These are phyloP conservation scores for Tricladium varicosporioides DNA, from an alignment of 2,329 filamentous ascomycete species.

Conservation along the genomic window DNA sequence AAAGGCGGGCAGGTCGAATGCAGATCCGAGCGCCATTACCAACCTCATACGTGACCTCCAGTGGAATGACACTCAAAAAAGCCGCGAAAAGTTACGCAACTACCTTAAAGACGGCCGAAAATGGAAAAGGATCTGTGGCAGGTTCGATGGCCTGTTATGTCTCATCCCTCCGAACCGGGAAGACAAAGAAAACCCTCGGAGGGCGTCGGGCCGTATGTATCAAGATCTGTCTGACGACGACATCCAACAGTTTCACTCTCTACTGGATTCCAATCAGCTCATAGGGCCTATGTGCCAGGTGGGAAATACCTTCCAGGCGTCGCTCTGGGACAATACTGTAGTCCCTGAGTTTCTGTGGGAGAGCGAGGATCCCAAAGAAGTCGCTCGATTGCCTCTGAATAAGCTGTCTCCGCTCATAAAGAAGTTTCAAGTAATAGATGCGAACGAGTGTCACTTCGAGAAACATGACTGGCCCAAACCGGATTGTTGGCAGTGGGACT, in stretches of 20 bases:
- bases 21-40: conserved; percentile 4
- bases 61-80: conserved; percentile 4
- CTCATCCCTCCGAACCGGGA: conserved; percentile 6
- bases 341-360: conserved; percentile 9
- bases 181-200: conserved; percentile 6
- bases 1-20: conserved; percentile 5
- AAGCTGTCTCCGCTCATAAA: conserved; percentile 8
- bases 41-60: conserved; percentile 7
- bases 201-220: conserved; percentile 6
- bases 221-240: conserved; percentile 2
- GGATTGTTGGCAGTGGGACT: conserved; percentile 10
- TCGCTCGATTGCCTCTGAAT: conserved; percentile 3
- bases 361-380: conserved; percentile 3
- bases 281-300: conserved; percentile 6
- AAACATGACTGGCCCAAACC: conserved; percentile 11
- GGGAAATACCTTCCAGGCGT: conserved; percentile 7
- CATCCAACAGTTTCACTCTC: conserved; percentile 6
- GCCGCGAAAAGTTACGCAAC: conserved; percentile 1
- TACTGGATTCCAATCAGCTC: conserved; percentile 3
- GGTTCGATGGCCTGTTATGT: conserved; percentile 8
- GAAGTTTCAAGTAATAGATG: conserved; percentile 4
- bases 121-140: conserved; percentile 10
- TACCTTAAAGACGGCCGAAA: conserved; percentile 12
- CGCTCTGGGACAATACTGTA: conserved; percentile 5
- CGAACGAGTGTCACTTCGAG: conserved; percentile 1